Evolutionary conservation across 192 early-diverging fungal species (phyloP).

Genomic region (Phycomyces nitens): DNA sequence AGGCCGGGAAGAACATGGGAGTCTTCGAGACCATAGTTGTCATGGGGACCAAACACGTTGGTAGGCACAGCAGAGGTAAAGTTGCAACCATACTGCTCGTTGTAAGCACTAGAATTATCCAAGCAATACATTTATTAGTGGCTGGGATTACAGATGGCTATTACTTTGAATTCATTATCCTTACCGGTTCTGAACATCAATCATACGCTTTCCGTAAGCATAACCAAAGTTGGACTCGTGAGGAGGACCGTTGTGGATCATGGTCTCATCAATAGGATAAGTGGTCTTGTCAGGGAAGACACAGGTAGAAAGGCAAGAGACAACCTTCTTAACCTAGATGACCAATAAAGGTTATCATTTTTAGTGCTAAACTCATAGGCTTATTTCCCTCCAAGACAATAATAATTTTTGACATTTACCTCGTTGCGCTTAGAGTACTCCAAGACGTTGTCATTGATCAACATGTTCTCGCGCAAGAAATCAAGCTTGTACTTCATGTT

Average conservation of each 20-base stretch:
- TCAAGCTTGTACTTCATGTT: conserved; percentile 81
- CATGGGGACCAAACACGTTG: conserved; percentile 79
- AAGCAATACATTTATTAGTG: not conserved
- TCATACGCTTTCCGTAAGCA: conserved; percentile 79
- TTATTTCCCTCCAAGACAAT: no score
- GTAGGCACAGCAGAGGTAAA: conserved; percentile 82
- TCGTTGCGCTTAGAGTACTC: conserved; percentile 55
- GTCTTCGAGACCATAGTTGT: conserved; percentile 77
- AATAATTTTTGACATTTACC: no score
- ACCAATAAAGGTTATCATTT: not conserved
- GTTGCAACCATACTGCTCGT: conserved; percentile 74
- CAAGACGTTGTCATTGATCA: conserved; percentile 79
- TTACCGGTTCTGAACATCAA: conserved; percentile 79
- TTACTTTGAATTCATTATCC: not conserved
- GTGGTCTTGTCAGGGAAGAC: conserved; percentile 81
- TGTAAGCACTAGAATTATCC: conserved; percentile 53
- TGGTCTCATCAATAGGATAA: conserved; percentile 83
- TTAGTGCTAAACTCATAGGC: no score
- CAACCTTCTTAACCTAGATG: conserved; percentile 72
- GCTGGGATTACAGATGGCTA: not conserved
- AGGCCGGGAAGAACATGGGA: conserved; percentile 78
- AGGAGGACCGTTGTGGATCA: conserved; percentile 80
- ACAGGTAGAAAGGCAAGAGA: conserved; percentile 83
- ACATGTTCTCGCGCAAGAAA: conserved; percentile 71
- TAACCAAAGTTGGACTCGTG: conserved; percentile 82